phyloP scores from a whole-genome alignment of 345 rosid genomes.

The Turnera subulata region DNA sequence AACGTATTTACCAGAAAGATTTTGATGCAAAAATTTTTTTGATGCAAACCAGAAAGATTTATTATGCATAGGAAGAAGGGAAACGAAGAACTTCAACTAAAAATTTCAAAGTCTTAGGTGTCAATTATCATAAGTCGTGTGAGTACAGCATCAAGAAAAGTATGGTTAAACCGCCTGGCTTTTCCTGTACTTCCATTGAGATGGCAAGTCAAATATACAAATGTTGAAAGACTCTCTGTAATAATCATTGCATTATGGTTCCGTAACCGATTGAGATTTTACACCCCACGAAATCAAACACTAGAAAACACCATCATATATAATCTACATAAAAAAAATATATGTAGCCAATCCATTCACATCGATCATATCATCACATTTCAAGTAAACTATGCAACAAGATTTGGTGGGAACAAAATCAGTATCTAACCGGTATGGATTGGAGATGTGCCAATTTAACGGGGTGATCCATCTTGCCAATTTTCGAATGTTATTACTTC shows the following conservation, averaged over 20 bases:
- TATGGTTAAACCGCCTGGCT: slow-evolving; percentile 37
- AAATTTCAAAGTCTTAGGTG: too few species aligned
- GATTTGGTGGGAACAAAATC: slow-evolving; percentile 24
- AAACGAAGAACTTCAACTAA: too few species aligned
- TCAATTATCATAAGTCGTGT: too few species aligned
- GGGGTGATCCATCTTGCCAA: not conserved
- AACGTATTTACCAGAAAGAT: too few species aligned
- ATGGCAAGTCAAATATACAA: slow-evolving; percentile 49
- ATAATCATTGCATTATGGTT: slow-evolving; percentile 19
- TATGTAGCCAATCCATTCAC: slow-evolving; percentile 22
- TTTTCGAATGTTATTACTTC: too few species aligned
- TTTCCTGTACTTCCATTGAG: slow-evolving; percentile 34
- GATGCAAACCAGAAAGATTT: too few species aligned
- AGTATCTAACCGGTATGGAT: slow-evolving; percentile 19
- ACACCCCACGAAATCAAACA: slow-evolving; percentile 52
- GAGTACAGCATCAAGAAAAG: too few species aligned
- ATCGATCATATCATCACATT: slow-evolving; percentile 2
- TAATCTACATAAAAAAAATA: slow-evolving; percentile 7
- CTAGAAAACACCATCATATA: slow-evolving; percentile 30
- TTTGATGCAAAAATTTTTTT: too few species aligned
- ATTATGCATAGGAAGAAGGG: too few species aligned
- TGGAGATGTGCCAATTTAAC: slow-evolving; percentile 11
- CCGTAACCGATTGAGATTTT: slow-evolving; percentile 49
- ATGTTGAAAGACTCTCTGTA: slow-evolving; percentile 22
- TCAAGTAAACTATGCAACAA: slow-evolving; percentile 21